phyloP scores from a whole-genome alignment of 352 stramenopile genomes.

The Pythium grandisporangium region DNA sequence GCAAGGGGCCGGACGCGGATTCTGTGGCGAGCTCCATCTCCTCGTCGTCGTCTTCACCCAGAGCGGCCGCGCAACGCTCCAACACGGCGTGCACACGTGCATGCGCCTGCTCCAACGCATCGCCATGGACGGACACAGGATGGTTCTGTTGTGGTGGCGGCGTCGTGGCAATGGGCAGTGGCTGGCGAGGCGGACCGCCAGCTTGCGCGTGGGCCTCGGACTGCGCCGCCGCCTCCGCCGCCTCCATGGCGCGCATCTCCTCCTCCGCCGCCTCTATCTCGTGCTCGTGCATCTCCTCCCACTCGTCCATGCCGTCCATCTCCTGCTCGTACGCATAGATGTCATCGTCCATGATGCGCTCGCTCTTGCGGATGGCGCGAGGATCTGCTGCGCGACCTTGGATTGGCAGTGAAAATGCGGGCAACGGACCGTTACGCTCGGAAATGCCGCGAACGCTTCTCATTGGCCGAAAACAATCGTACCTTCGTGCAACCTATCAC shows the following conservation, averaged over 20 bases:
- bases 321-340: slow-evolving; percentile 76
- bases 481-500: slow-evolving; percentile 8
- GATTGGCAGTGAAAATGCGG: no score
- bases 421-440: no score
- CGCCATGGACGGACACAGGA: slow-evolving; percentile 9
- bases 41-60: slow-evolving; percentile 42
- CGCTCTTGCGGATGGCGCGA: no score
- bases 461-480: slow-evolving; percentile 17
- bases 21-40: slow-evolving; percentile 21
- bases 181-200: neutral
- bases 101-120: slow-evolving; percentile 26
- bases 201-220: neutral
- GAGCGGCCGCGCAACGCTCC: slow-evolving; percentile 42
- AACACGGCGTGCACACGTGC: slow-evolving; percentile 42
- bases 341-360: slow-evolving; percentile 67
- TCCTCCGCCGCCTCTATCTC: slow-evolving; percentile 76
- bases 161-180: slow-evolving; percentile 2
- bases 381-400: neutral
- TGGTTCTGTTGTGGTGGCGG: no score
- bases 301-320: slow-evolving; percentile 69
- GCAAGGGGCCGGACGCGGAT: no score
- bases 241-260: slow-evolving; percentile 46
- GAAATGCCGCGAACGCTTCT: slow-evolving; percentile 17
- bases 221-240: slow-evolving; percentile 15
- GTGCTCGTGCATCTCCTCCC: slow-evolving; percentile 71